Evolutionary conservation across 371 early-diverging fungal species (phyloP).

Genomic region (Mortierella sp.): DNA sequence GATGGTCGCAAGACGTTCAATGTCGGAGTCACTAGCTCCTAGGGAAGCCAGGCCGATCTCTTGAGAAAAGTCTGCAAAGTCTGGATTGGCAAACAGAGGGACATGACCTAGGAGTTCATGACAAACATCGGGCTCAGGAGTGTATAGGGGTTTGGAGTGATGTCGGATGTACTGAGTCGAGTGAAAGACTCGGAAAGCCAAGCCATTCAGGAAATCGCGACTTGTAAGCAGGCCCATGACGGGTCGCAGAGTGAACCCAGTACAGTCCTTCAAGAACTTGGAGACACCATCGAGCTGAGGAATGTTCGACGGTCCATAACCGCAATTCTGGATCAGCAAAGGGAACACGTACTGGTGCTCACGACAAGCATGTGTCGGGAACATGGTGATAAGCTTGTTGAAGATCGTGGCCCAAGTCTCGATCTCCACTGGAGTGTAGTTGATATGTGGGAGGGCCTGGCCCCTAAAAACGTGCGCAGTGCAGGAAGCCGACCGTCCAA

Average conservation of each 20-base stretch:
- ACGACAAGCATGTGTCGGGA: slow-evolving; percentile 89
- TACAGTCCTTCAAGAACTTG: slow-evolving; percentile 93
- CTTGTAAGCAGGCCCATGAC: slow-evolving; percentile 95
- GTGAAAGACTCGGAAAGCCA: slow-evolving; percentile 97
- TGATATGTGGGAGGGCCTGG: slow-evolving; percentile 81
- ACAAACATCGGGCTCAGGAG: slow-evolving; percentile 94
- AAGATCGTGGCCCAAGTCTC: slow-evolving; percentile 91
- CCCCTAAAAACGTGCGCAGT: slow-evolving; percentile 57
- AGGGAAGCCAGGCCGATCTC: slow-evolving; percentile 95
- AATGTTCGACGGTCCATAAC: slow-evolving; percentile 83
- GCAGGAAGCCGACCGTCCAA: no score
- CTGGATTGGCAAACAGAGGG: slow-evolving; percentile 93
- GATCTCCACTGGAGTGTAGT: slow-evolving; percentile 86
- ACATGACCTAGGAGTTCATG: slow-evolving; percentile 89
- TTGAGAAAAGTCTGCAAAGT: slow-evolving; percentile 95
- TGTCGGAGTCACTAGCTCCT: slow-evolving; percentile 92
- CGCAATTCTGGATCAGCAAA: slow-evolving; percentile 91
- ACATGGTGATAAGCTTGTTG: slow-evolving; percentile 79
- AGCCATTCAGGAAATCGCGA: slow-evolving; percentile 93
- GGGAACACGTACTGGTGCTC: slow-evolving; percentile 95
- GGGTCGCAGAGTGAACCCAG: slow-evolving; percentile 95
- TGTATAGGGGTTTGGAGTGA: slow-evolving; percentile 90
- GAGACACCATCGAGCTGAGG: slow-evolving; percentile 94
- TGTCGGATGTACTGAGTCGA: slow-evolving; percentile 97
- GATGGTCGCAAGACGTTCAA: slow-evolving; percentile 90